These are phyloP conservation scores for Oropetium thomaeum DNA, from an alignment of 176 grass and related monocot genomes.

Conservation along the genomic window DNA sequence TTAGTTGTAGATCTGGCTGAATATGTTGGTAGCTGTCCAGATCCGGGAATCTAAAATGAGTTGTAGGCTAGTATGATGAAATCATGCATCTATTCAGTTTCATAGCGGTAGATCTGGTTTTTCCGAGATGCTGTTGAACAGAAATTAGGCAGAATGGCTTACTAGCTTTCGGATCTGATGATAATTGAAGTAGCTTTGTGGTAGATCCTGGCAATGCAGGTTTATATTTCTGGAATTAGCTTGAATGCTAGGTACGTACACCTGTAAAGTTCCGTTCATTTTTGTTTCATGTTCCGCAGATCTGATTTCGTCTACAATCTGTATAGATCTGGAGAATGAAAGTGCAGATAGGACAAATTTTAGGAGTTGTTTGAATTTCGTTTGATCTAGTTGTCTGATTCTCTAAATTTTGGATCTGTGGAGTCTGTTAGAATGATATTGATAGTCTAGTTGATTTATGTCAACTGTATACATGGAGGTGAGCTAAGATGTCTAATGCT, in stretches of 20 bases:
- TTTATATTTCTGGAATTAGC: neutral
- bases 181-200: no score
- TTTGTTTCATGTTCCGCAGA: no score
- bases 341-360: rapidly evolving
- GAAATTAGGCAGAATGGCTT: neutral
- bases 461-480: no score
- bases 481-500: neutral
- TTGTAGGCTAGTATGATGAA: neutral
- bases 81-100: rapidly evolving
- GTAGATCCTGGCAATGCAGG: neutral
- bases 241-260: no score
- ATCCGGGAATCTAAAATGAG: neutral
- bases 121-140: neutral
- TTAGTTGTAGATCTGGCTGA: neutral
- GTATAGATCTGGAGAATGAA: neutral
- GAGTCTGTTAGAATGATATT: no score
- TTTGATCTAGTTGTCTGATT: neutral
- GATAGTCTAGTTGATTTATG: no score
- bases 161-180: neutral
- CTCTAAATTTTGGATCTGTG: no score
- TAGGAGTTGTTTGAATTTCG: no score
- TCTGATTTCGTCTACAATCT: neutral
- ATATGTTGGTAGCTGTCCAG: neutral
- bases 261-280: no score
- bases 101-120: neutral